Percentiles rank a stretch among this genome's conserved stretches.
Conservation (phyloP, 306 rosid species). For the Styphnolobium japonicum region DNA sequence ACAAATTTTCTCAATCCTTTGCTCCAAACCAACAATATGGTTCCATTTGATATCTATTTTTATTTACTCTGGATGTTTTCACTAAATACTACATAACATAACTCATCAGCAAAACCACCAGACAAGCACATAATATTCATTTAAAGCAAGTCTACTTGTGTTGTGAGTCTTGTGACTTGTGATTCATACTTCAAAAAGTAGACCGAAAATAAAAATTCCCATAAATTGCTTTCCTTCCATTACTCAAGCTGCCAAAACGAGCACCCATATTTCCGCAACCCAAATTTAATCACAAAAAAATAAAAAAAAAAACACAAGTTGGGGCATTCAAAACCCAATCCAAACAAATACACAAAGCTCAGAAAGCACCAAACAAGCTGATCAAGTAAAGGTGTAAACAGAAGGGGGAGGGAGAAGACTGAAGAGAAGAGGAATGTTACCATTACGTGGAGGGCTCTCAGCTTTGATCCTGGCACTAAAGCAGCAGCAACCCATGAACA, state of each 20-base stretch:
- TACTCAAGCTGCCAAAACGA: not conserved
- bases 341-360: not conserved
- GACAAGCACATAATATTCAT: not conserved
- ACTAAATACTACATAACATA: not conserved
- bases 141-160: conserved; percentile 9
- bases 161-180: no score
- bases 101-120: not conserved
- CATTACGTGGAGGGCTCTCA: conserved; percentile 81
- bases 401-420: not conserved
- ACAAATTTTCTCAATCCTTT: not conserved
- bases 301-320: not conserved
- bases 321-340: not conserved
- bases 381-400: not conserved
- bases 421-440: conserved; percentile 35
- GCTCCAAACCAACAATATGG: not conserved
- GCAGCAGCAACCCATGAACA: conserved; percentile 90
- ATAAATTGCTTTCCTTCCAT: no score
- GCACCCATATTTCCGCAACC: not conserved
- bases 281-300: not conserved
- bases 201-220: not conserved
- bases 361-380: not conserved
- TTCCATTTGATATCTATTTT: not conserved
- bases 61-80: not conserved
- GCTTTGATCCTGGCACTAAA: conserved; percentile 82
- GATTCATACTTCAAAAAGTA: conserved; percentile 16